Evolutionary conservation across 2,329 filamentous ascomycete genomes (phyloP).

Genomic region (Claviceps sp.): DNA sequence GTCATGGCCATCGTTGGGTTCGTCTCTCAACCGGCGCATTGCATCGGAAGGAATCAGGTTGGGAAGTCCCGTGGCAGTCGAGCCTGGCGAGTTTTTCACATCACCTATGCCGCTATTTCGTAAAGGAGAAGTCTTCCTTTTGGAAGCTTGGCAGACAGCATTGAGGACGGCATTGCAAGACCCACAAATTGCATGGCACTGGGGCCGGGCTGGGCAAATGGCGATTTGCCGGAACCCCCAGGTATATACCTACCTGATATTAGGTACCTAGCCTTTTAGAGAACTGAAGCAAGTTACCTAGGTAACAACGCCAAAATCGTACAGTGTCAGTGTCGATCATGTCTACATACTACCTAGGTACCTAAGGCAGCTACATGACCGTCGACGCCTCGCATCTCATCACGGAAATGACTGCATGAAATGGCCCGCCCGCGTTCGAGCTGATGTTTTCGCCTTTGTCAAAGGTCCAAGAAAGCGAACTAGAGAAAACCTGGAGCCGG

Average conservation of each 20-base stretch:
- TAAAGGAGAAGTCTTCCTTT: not conserved
- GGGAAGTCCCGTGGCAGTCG: not conserved
- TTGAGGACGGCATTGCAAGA: no score
- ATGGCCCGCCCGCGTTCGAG: conserved; percentile 33
- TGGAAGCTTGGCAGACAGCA: not conserved
- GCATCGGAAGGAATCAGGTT: not conserved
- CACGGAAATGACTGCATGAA: conserved; percentile 38
- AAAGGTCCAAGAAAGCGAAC: conserved; percentile 23
- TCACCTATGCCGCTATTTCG: not conserved
- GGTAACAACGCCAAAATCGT: no score
- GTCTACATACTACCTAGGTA: no score
- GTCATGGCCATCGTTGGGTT: conserved; percentile 11
- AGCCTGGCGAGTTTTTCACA: not conserved
- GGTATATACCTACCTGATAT: no score
- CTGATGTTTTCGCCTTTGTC: conserved; percentile 28
- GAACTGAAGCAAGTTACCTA: no score
- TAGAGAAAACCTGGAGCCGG: conserved; percentile 29
- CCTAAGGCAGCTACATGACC: no score
- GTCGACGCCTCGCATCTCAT: conserved; percentile 27
- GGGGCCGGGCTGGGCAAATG: no score
- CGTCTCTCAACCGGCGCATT: conserved; percentile 16
- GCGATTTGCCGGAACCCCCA: no score
- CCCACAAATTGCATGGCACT: no score
- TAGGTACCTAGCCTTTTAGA: no score
- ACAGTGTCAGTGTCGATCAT: no score